Percentiles rank a stretch among this genome's conserved stretches.
Evolutionary conservation across 1,139 yeast genomes (phyloP).

Genomic region (Suzukiozyma palmioleophila): DNA sequence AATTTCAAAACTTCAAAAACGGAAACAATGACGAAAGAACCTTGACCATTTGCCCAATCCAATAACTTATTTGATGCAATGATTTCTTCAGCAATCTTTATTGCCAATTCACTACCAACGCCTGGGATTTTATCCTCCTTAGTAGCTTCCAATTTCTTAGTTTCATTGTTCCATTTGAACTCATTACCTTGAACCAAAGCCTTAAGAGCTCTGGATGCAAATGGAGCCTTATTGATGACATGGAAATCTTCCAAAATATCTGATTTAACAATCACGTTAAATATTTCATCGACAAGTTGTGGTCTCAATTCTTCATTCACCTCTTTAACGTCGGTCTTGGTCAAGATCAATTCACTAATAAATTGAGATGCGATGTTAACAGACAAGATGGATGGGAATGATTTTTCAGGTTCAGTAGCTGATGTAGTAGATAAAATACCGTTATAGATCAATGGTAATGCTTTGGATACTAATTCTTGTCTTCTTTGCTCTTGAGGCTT

Average conservation of each 20-base stretch:
- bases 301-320: slow-evolving; percentile 43
- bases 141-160: slow-evolving; percentile 45
- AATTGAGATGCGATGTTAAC: slow-evolving; percentile 84
- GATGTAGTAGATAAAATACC: slow-evolving; percentile 44
- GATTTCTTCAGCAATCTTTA: slow-evolving; percentile 46
- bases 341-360: slow-evolving; percentile 66
- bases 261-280: slow-evolving; percentile 56
- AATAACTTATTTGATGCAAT: slow-evolving; percentile 41
- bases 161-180: slow-evolving; percentile 61
- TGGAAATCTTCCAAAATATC: slow-evolving; percentile 68
- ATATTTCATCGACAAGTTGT: slow-evolving; percentile 50
- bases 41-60: slow-evolving; percentile 73
- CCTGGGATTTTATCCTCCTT: slow-evolving; percentile 45
- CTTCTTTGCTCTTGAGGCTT: slow-evolving; percentile 80
- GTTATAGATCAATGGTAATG: slow-evolving; percentile 63
- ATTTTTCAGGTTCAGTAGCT: slow-evolving; percentile 20
- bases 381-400: slow-evolving; percentile 40
- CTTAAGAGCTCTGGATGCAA: slow-evolving; percentile 73
- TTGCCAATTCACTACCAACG: slow-evolving; percentile 64
- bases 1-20: slow-evolving; percentile 51
- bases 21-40: slow-evolving; percentile 79
- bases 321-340: slow-evolving; percentile 44
- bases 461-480: slow-evolving; percentile 58
- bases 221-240: slow-evolving; percentile 62
- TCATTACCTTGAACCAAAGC: slow-evolving; percentile 71